phyloP scores from a whole-genome alignment of 345 rosid species.

The Dipteronia dyeriana region DNA sequence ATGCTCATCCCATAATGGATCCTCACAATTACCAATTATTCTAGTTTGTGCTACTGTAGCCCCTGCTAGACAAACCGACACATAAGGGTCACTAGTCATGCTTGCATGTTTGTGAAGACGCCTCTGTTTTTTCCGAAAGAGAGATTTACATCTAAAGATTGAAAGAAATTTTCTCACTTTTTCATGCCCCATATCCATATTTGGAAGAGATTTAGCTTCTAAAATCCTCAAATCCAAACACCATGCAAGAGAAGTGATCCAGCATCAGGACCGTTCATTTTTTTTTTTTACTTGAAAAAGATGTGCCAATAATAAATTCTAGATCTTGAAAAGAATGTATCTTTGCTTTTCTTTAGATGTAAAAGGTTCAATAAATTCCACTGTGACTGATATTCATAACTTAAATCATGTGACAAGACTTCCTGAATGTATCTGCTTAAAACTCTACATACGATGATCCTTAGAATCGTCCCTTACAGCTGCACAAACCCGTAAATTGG shows the following conservation, averaged over 20 bases:
- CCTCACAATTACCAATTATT: slow-evolving; percentile 58
- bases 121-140: slow-evolving; percentile 10
- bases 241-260: slow-evolving; percentile 52
- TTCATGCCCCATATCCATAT: slow-evolving; percentile 67
- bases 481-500: not conserved
- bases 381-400: too few relatives aligned
- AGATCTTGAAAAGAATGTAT: too few relatives aligned
- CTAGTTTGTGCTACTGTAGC: slow-evolving; percentile 69
- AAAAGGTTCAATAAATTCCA: too few relatives aligned
- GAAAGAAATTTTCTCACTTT: slow-evolving; percentile 50
- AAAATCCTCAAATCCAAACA: slow-evolving; percentile 53
- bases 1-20: slow-evolving; percentile 73
- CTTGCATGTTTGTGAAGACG: slow-evolving; percentile 36
- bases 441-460: slow-evolving; percentile 22
- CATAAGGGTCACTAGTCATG: slow-evolving; percentile 72
- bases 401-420: too few relatives aligned
- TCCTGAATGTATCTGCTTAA: too few relatives aligned
- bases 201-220: slow-evolving; percentile 71
- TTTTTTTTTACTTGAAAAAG: slow-evolving; percentile 10
- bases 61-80: slow-evolving; percentile 60
- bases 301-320: slow-evolving; percentile 19
- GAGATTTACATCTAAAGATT: slow-evolving; percentile 37
- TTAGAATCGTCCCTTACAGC: slow-evolving; percentile 23
- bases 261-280: slow-evolving; percentile 26
- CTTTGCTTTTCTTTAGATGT: too few relatives aligned